Percentiles rank a stretch among this genome's conserved stretches.
phyloP scores from a whole-genome alignment of 768 basidiomycete species.

The Saitozyma podzolica region DNA sequence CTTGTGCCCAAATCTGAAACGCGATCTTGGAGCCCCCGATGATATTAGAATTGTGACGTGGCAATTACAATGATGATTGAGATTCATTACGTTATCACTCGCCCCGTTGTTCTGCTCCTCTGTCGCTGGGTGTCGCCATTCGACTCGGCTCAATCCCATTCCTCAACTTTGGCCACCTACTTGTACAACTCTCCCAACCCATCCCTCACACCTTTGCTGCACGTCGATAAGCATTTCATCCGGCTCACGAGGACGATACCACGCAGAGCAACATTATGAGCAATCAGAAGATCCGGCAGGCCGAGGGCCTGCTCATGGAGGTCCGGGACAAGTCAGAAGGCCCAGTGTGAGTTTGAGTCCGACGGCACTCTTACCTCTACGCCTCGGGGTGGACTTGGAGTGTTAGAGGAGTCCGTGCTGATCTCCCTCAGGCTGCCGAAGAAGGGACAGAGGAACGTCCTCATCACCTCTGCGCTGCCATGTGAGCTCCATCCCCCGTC shows the following conservation, averaged over 20 bases:
- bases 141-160: slow-evolving; percentile 2
- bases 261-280: slow-evolving; percentile 22
- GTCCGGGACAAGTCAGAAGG: slow-evolving; percentile 56
- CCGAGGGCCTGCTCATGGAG: slow-evolving; percentile 56
- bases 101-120: too few species aligned
- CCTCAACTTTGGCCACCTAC: neutral
- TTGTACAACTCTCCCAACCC: neutral
- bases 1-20: neutral
- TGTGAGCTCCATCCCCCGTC: slow-evolving; percentile 31
- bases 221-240: neutral
- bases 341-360: slow-evolving; percentile 54
- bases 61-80: too few species aligned
- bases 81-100: too few species aligned
- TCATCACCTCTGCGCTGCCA: slow-evolving; percentile 93
- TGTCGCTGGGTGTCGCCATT: too few species aligned
- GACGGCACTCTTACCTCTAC: neutral
- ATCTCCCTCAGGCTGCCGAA: slow-evolving; percentile 64
- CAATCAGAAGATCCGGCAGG: slow-evolving; percentile 55
- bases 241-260: neutral
- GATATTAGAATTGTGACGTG: neutral
- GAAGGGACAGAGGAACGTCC: slow-evolving; percentile 79
- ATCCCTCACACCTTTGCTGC: slow-evolving; percentile 1
- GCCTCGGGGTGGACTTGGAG: neutral
- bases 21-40: neutral
- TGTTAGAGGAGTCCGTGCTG: slow-evolving; percentile 7